phyloP scores from a whole-genome alignment of 208 protist genomes.

The Wallacemonas sp. region DNA sequence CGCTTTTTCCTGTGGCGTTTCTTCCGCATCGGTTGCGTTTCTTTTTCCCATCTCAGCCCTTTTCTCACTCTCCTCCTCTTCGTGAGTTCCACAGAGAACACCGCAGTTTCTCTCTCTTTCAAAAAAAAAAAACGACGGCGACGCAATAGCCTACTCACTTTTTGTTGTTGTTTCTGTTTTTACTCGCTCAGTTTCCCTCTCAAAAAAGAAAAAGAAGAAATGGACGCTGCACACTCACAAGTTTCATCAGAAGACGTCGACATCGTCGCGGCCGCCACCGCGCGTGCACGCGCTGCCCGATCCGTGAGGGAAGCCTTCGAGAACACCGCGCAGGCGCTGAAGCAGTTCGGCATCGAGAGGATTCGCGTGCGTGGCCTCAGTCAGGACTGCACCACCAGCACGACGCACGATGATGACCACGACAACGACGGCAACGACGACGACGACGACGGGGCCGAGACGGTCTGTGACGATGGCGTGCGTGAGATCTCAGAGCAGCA shows the following conservation, averaged over 20 bases:
- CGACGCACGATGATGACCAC: conserved; percentile 18
- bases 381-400: conserved; percentile 24
- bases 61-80: not conserved
- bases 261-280: conserved; percentile 1
- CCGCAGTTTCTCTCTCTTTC: not conserved
- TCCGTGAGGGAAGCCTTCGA: conserved; percentile 70
- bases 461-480: conserved; percentile 14
- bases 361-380: conserved; percentile 74
- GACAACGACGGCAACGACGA: not conserved
- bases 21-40: not conserved
- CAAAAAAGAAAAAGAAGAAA: not conserved
- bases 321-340: conserved; percentile 54
- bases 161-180: not conserved
- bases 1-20: not conserved
- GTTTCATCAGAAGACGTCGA: not conserved
- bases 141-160: not conserved
- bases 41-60: not conserved
- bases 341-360: conserved; percentile 70
- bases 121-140: not conserved
- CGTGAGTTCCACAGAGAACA: not conserved
- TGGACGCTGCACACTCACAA: not conserved
- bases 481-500: conserved; percentile 65
- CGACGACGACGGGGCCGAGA: conserved; percentile 3
- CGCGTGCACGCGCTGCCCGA: not conserved
- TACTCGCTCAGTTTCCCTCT: not conserved